Conservation (phyloP, 2,329 filamentous ascomycete species). For the Aspergillus intermedius region DNA sequence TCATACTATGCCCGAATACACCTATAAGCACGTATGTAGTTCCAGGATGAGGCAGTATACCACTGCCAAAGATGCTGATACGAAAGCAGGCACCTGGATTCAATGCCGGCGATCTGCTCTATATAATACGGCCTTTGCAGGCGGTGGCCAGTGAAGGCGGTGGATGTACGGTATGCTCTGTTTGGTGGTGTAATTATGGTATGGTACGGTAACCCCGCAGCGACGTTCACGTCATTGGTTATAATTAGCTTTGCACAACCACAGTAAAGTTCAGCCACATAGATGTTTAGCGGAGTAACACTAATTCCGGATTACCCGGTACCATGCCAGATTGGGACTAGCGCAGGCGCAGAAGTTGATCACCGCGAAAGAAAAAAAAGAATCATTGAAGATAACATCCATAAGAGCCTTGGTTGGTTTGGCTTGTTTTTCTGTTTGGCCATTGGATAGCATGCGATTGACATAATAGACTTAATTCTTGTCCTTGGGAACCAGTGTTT, state of each 20-base stretch:
- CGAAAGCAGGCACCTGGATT: slow-evolving; percentile 14
- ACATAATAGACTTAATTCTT: neutral
- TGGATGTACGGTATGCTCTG: neutral
- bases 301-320: neutral
- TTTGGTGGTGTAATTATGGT: neutral
- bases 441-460: neutral
- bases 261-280: neutral
- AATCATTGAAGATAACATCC: neutral
- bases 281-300: neutral
- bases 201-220: neutral
- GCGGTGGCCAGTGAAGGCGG: neutral
- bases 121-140: neutral
- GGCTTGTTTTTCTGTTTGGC: neutral
- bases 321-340: neutral
- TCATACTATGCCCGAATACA: neutral
- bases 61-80: neutral
- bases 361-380: slow-evolving; percentile 1
- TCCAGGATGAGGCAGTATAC: neutral
- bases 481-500: neutral
- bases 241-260: neutral
- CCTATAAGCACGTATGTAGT: too few species aligned
- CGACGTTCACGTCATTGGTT: neutral
- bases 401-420: neutral
- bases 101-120: neutral
- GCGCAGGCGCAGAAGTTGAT: neutral